These are phyloP conservation scores for Globisporangium ultimum DNA, from an alignment of 352 stramenopile species.

Conservation along the genomic window DNA sequence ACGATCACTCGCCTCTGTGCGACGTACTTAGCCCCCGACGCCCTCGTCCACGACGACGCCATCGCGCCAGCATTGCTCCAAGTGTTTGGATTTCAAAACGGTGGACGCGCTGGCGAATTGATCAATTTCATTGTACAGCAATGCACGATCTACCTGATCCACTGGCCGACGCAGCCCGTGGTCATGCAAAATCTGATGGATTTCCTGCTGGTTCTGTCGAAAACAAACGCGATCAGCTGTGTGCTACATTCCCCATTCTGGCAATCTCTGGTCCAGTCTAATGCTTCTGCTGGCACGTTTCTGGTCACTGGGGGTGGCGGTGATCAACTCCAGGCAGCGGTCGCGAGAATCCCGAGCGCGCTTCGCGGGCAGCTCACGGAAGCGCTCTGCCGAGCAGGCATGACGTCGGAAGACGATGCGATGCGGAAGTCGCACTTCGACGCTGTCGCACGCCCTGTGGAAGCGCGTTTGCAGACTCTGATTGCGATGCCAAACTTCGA, in stretches of 20 bases:
- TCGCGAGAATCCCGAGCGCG: conserved; percentile 53
- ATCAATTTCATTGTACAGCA: conserved; percentile 73
- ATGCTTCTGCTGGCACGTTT: conserved; percentile 59
- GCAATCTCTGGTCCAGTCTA: conserved; percentile 71
- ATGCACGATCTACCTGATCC: conserved; percentile 62
- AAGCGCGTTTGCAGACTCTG: conserved; percentile 47
- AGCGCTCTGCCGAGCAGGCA: conserved; percentile 68
- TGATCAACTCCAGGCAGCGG: conserved; percentile 38
- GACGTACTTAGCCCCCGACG: conserved; percentile 66
- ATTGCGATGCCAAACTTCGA: conserved; percentile 54
- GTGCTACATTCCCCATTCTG: conserved; percentile 58
- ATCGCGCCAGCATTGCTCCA: conserved; percentile 50
- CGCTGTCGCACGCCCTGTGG: conserved; percentile 44
- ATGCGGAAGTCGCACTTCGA: conserved; percentile 52
- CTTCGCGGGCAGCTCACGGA: conserved; percentile 65
- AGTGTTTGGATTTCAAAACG: conserved; percentile 61
- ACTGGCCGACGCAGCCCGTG: conserved; percentile 79
- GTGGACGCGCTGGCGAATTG: conserved; percentile 48
- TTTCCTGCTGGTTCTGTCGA: conserved; percentile 66
- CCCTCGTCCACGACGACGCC: conserved; percentile 31
- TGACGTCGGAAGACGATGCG: conserved; percentile 45
- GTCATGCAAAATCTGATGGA: conserved; percentile 85
- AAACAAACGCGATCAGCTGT: conserved; percentile 53
- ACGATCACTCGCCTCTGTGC: conserved; percentile 73
- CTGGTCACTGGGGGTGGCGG: conserved; percentile 20